Evolutionary conservation across 225 moss, liverwort and hornwort species (phyloP), one percentile per base, ranked within the genome.

Genomic region (Polytrichum commune): DNA sequence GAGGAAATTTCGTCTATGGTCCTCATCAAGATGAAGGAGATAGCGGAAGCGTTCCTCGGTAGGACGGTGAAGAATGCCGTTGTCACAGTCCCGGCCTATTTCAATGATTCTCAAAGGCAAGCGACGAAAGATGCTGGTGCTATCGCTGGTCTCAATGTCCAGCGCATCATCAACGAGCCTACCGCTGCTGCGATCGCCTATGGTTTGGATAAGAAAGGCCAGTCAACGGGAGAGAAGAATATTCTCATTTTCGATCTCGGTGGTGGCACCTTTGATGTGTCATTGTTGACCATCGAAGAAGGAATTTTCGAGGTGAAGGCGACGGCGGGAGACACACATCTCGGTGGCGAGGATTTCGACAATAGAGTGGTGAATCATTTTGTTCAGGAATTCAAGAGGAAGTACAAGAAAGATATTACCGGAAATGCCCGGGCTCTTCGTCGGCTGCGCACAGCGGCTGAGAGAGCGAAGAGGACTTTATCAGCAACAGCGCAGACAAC

Each of bases 1-100:
- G 81, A 81, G 63, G 81, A 81, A 70, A 68, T 81, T 60, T 81
- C 81, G 53, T 77, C 77, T 18, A 81, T 81, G 81, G 74, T 81
- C 63, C 33, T 81, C 46, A 58, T 25, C 0, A 76, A 81, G 66
- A 80, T 80, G 80, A 68, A 9, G 54, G 80, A 76, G 69, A 16
- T 27, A 18, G 60, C 81, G 29, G 81, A 81, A 30, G 77, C 81
- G 5, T 81, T 63, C 53, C 71, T 81, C 5, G 81, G 77, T 29
- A 74, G 29, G 58, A 4, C 74, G 9, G 53, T 81, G 38, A 77
- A 71, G 26, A 77, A 81, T 58, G 77, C 81, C 22, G 81, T 81
- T 19, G 22, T 81, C 18, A 81, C 77, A 1, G 81, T 81, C 8
- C 81, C 77, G 5, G 81, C 81, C 1, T 81, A 81, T 29, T 81